Base-by-base conservation (phyloP, 2,329 filamentous ascomycete species). In the Endothia cerciana region DNA sequence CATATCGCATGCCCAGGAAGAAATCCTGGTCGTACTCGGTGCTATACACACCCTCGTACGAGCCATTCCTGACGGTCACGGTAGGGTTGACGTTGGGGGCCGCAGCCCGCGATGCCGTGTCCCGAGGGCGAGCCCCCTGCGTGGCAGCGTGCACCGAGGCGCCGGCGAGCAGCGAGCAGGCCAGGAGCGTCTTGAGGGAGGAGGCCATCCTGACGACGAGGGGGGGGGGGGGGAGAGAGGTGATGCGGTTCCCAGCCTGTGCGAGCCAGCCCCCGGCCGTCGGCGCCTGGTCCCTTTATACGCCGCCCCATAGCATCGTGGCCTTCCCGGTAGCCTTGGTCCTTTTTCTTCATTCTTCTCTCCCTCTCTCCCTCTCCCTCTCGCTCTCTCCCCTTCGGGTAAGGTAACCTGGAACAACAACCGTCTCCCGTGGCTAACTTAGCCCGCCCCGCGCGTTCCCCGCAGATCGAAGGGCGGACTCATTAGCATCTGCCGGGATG, bases 1-100 rank as follows among this genome's bases (percentile, higher is more conserved):
- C 85, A 71, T 83, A 89, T 0, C 86, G 86, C 5, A 89, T 81
- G 11, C 82, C 83, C 1, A 85, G 74, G 71, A 86, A 86, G 62
- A 82, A 76, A 60, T 87, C 84, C 62, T 85, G 83, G 36, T 80
- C 70, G 64, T 77, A 79, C 6, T 65, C 63, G 4, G 73, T 59
- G 40, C 75, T 73, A 65, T 75, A 68, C 17, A 76, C 25, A 7
- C 78, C 78, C 17, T 73, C 68, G 57, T 79, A 79, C 2, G 73
- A 76, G n/a, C 78, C 79, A 56, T 79, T 80, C 63, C 67, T 65
- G 62, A 69, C 62, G 4, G 69, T 64, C 40, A 68, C 70, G 17
- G 62, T 56, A 6, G 65, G 65, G 62, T 49, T 10, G 60, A 59
- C n/a, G n/a, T n/a, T 17, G 45, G 62, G 22, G 47, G 38, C 33